Evolutionary conservation across 2,329 filamentous ascomycete genomes (phyloP).

Genomic region (Botrytis sinoallii): DNA sequence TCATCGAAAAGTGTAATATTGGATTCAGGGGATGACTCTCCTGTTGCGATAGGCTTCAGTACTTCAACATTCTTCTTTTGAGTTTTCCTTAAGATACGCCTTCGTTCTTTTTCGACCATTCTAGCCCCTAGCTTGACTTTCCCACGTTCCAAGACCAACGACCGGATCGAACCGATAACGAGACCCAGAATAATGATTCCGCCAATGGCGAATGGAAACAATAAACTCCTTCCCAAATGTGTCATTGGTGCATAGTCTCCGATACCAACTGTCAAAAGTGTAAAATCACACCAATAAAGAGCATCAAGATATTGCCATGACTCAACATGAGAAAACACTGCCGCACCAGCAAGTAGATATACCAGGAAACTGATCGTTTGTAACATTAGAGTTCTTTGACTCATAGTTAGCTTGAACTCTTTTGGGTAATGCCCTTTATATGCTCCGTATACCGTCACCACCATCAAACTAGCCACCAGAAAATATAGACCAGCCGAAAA

Average conservation of each 20-base stretch:
- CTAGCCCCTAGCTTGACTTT: conserved; percentile 52
- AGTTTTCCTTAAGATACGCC: conserved; percentile 47
- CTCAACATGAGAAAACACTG: conserved; percentile 70
- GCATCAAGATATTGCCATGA: conserved; percentile 74
- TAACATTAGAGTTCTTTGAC: conserved; percentile 83
- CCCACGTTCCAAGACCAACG: conserved; percentile 57
- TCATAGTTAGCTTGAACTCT: conserved; percentile 73
- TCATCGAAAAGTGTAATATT: background rate
- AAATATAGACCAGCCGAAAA: conserved; percentile 77
- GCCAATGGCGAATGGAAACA: conserved; percentile 80
- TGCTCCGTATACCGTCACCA: conserved; percentile 77
- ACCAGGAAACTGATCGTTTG: conserved; percentile 84
- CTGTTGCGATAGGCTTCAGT: conserved; percentile 44
- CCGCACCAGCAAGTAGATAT: conserved; percentile 75
- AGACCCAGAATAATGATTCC: conserved; percentile 84
- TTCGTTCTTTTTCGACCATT: conserved; percentile 58
- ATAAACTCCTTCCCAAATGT: conserved; percentile 61
- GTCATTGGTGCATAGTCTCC: conserved; percentile 52
- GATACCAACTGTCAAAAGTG: conserved; percentile 62
- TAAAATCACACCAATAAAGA: conserved; percentile 76
- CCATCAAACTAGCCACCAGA: conserved; percentile 70
- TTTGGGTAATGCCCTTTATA: conserved; percentile 66
- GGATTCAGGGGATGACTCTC: background rate
- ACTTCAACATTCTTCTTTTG: conserved; percentile 47
- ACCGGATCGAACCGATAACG: conserved; percentile 76